phyloP scores from a whole-genome alignment of 176 grass and related monocot genomes.

The Zoysia pacifica region DNA sequence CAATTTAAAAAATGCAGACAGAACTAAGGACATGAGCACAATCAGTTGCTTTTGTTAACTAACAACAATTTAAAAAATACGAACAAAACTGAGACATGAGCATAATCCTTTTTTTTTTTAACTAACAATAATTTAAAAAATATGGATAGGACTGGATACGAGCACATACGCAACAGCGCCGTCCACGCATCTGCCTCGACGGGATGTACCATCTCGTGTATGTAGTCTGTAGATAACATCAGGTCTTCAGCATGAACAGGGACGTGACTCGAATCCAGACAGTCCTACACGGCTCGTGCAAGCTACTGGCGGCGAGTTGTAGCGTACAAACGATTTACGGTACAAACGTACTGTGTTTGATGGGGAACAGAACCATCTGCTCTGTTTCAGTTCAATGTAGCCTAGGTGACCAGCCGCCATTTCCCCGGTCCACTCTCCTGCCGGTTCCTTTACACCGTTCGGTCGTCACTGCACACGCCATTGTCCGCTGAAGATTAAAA shows the following conservation, averaged over 20 bases:
- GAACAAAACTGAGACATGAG: neutral
- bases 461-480: too few species aligned
- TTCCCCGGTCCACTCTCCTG: neutral
- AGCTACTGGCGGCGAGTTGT: neutral
- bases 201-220: neutral
- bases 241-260: neutral
- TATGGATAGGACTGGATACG: neutral
- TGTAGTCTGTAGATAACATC: neutral
- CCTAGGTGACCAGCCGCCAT: constrained; percentile 15
- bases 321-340: neutral
- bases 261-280: neutral
- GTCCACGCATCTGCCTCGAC: neutral
- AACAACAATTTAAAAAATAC: neutral
- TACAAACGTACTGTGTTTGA: neutral
- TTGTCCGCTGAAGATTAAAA: too few species aligned
- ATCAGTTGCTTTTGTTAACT: neutral
- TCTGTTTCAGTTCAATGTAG: neutral
- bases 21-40: neutral
- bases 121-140: neutral
- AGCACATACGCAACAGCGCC: neutral
- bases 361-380: neutral
- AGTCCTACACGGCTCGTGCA: neutral
- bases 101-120: neutral
- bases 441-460: neutral
- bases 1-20: neutral